Conservation (phyloP, 257 asterid genomes). For the Lantana camara region DNA sequence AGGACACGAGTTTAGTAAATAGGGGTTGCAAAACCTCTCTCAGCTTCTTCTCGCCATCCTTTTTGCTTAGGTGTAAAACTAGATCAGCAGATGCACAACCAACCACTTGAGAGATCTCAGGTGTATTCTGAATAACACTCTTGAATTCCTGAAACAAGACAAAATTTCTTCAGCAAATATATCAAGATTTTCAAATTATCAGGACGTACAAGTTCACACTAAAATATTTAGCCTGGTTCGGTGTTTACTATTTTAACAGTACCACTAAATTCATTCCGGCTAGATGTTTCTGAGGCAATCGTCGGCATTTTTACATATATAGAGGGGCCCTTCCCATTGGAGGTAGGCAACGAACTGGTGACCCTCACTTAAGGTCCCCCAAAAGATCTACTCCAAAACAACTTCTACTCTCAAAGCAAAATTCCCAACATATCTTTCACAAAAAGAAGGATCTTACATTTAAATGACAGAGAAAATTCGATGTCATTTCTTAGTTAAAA, state of each 20-base stretch:
- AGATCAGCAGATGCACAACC: conserved; percentile 40
- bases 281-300: neutral
- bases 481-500: neutral
- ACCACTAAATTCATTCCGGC: neutral
- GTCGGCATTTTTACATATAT: neutral
- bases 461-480: neutral
- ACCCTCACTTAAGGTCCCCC: too few species aligned
- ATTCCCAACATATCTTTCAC: too few species aligned
- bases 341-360: too few species aligned
- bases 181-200: neutral
- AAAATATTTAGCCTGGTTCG: neutral
- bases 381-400: too few species aligned
- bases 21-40: conserved; percentile 46
- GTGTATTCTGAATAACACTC: conserved; percentile 50
- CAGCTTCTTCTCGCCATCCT: conserved; percentile 40
- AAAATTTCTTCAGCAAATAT: neutral
- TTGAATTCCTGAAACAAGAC: conserved; percentile 51
- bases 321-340: neutral
- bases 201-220: neutral
- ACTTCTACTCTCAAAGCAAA: too few species aligned
- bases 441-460: neutral
- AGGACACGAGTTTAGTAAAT: conserved; percentile 58
- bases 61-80: conserved; percentile 29
- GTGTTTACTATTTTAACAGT: neutral
- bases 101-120: conserved; percentile 66